phyloP scores from a whole-genome alignment of 768 basidiomycete genomes.

The Pleurotus salmoneostramineus region DNA sequence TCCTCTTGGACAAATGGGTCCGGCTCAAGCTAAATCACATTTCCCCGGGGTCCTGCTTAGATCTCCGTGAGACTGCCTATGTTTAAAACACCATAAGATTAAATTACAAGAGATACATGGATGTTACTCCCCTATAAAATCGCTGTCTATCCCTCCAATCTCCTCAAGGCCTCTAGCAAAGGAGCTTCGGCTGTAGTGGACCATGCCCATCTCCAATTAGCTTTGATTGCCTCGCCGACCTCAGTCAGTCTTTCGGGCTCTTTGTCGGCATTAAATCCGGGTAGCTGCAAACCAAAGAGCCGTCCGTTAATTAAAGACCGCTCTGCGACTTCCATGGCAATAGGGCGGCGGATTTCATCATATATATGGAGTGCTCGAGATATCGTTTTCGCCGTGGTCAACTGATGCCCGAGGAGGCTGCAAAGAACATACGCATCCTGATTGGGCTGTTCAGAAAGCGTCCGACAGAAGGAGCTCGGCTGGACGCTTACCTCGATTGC shows the following conservation, averaged over 20 bases:
- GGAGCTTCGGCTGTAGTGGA: conserved; percentile 2
- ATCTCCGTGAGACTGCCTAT: not conserved
- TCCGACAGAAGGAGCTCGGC: not conserved
- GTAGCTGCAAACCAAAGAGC: conserved; percentile 21
- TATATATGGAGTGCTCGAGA: conserved; percentile 28
- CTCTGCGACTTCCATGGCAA: conserved; percentile 24
- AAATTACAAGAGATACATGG: no score
- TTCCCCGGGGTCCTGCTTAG: no score
- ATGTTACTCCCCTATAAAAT: no score
- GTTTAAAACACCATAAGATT: not conserved
- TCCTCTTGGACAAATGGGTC: no score
- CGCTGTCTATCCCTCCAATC: not conserved
- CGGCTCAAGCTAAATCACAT: no score
- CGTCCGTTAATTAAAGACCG: conserved; percentile 23
- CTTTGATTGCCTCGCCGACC: conserved; percentile 22
- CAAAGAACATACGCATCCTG: conserved; percentile 47
- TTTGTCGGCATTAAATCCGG: conserved; percentile 15
- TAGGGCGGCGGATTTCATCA: conserved; percentile 33
- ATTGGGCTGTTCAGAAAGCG: not conserved
- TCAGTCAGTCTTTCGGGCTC: conserved; percentile 16
- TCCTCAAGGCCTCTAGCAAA: not conserved
- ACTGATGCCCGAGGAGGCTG: conserved; percentile 31
- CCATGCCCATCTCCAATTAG: conserved; percentile 24
- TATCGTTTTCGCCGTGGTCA: conserved; percentile 17
- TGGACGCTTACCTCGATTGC: conserved; percentile 39